Evolutionary conservation across 176 grass and related monocot species (phyloP), one percentile per base, ranked within the genome.

Genomic region (Thalia dealbata): DNA sequence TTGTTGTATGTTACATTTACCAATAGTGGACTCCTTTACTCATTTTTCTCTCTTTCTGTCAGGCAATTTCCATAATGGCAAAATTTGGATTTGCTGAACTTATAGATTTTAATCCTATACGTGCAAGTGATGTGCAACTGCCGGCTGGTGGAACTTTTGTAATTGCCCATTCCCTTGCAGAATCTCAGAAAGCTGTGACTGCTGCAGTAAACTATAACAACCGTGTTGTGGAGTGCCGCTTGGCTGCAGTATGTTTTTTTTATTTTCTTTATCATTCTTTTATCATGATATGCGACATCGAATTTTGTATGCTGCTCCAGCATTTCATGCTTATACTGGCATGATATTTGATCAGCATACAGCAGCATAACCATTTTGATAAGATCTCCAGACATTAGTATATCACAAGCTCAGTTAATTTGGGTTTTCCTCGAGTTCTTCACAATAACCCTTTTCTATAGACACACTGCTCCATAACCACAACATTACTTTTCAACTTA

Each of bases 31-130:
- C 41, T 46, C 13, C 56, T 59, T 26, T 35, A 77, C 78, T 67
- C 38, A 75, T 32, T 65, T 52, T 61, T 67, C 35, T 78, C 10
- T 85, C 41, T 61, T 0, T 78, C 46, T 74, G 68, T 46, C 79
- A 97, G 95, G 95, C 95, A 62, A 97, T 97, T 73, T 97, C 95
- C 70, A 82, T 97, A 69, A 97, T 97, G 95, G 95, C 90, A 46
- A 97, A 92, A 82, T 25, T 75, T 77, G 90, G 95, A 76, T 97
- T 97, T 75, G 95, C 90, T 60, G 95, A 97, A 77, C 71, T 97
- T 54, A 97, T 97, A 84, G 95, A 97, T 88, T 97, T 97, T 70
- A 91, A 97, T 76, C 95, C 95, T 65, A 93, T 97, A 69, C 83
- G 82, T 83, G 87, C 90, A 79, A 92, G 79, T 41, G 90, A 97